Percentiles rank a stretch among this genome's conserved stretches.
phyloP scores from a whole-genome alignment of 495 filamentous ascomycete genomes.

The Pyrenula massariospora region DNA sequence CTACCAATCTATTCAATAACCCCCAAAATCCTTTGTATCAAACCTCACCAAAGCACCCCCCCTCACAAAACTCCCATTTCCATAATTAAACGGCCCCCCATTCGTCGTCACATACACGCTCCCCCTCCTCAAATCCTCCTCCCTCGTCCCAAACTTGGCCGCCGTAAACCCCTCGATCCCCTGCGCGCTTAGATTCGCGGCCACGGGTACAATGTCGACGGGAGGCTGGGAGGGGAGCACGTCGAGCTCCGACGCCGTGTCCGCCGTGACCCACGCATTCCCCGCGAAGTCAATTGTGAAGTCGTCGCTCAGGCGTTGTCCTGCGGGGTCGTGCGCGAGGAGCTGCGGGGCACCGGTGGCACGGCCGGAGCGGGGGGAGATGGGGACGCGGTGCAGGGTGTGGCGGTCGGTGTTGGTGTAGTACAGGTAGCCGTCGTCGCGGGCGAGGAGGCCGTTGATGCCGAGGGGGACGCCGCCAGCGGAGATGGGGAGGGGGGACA shows the following conservation, averaged over 20 bases:
- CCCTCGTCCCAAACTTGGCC: background rate
- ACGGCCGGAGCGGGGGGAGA: background rate
- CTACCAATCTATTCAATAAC: no score
- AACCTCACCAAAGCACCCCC: background rate
- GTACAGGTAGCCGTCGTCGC: background rate
- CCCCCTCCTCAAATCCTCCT: background rate
- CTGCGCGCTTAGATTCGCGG: background rate
- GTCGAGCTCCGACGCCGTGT: background rate
- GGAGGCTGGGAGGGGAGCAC: background rate
- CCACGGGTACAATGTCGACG: background rate
- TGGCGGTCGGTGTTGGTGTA: background rate
- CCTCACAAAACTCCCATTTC: background rate
- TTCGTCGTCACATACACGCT: background rate
- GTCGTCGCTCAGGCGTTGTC: background rate
- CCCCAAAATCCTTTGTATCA: background rate
- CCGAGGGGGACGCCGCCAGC: background rate
- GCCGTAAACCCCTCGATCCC: background rate
- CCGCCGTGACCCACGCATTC: background rate
- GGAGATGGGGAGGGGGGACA: background rate
- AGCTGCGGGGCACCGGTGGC: background rate
- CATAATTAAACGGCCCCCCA: background rate
- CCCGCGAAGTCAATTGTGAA: background rate
- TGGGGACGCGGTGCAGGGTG: background rate
- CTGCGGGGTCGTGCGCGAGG: background rate
- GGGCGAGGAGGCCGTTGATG: background rate